phyloP scores from a whole-genome alignment of 164 flowering plant genomes.

The Stephania yunnanensis region DNA sequence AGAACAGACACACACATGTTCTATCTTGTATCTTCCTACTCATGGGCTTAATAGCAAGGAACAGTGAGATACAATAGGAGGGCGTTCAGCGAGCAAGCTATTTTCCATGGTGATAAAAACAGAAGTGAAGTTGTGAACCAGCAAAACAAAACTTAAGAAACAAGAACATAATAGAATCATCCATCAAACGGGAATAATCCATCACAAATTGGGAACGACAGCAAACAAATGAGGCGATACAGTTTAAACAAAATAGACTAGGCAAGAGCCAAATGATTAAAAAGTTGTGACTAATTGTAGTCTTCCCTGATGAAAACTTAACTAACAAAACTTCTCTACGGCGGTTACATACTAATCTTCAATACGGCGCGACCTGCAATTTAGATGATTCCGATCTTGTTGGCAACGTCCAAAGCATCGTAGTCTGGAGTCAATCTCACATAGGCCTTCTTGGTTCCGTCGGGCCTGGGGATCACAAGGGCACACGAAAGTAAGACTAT shows the following conservation, averaged over 20 bases:
- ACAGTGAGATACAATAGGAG: no score
- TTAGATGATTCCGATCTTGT: constrained; percentile 18
- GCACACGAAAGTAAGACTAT: neutral
- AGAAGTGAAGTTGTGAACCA: no score
- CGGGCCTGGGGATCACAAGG: constrained; percentile 12
- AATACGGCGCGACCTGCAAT: neutral
- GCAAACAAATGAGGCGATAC: neutral
- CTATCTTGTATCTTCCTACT: no score
- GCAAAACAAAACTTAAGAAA: neutral
- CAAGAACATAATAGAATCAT: neutral
- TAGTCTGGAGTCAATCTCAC: constrained; percentile 21
- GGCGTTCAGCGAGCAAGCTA: no score
- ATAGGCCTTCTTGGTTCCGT: constrained; percentile 19
- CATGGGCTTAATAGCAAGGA: no score
- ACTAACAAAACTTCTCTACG: constrained; percentile 7
- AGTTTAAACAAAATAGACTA: neutral
- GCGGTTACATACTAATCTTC: neutral
- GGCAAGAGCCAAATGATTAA: neutral
- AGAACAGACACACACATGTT: no score
- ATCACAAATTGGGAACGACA: neutral
- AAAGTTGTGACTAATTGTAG: neutral
- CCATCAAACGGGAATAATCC: neutral
- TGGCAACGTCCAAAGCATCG: constrained; percentile 19
- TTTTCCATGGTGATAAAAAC: no score
- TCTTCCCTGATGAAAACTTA: constrained; percentile 1